phyloP scores from a whole-genome alignment of 306 rosid genomes.

The Macrotyloma uniflorum region DNA sequence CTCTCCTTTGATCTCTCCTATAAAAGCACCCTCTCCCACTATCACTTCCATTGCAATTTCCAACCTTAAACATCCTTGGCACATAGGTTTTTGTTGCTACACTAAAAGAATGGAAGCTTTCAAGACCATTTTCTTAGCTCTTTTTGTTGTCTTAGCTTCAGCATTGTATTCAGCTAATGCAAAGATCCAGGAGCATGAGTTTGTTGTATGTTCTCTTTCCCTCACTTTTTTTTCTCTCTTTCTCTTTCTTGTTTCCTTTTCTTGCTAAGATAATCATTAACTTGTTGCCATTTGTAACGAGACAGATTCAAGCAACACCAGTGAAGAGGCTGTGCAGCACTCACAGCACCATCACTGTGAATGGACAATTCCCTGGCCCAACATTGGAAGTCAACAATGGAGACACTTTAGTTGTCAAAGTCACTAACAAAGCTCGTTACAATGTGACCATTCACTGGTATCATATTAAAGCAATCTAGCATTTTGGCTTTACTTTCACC shows the following conservation, averaged over 20 bases:
- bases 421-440: slow-evolving; percentile 82
- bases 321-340: slow-evolving; percentile 99
- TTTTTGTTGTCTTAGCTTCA: slow-evolving; percentile 62
- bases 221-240: not conserved
- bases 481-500: not conserved
- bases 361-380: slow-evolving; percentile 92
- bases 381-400: slow-evolving; percentile 84
- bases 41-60: slow-evolving; percentile 35
- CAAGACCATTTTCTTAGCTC: slow-evolving; percentile 42
- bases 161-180: slow-evolving; percentile 59
- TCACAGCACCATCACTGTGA: slow-evolving; percentile 78
- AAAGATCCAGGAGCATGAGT: slow-evolving; percentile 64
- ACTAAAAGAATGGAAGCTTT: slow-evolving; percentile 40
- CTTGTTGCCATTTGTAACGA: not conserved
- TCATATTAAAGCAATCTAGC: not conserved
- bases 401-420: slow-evolving; percentile 79
- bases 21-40: slow-evolving; percentile 46
- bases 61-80: slow-evolving; percentile 8
- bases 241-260: not conserved
- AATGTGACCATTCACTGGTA: slow-evolving; percentile 94
- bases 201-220: slow-evolving; percentile 61
- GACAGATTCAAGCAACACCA: slow-evolving; percentile 81
- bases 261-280: not conserved
- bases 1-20: slow-evolving; percentile 34
- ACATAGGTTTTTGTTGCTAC: not conserved